Evolutionary conservation across 371 early-diverging fungal species (phyloP).

Genomic region (Coemansia sp.): DNA sequence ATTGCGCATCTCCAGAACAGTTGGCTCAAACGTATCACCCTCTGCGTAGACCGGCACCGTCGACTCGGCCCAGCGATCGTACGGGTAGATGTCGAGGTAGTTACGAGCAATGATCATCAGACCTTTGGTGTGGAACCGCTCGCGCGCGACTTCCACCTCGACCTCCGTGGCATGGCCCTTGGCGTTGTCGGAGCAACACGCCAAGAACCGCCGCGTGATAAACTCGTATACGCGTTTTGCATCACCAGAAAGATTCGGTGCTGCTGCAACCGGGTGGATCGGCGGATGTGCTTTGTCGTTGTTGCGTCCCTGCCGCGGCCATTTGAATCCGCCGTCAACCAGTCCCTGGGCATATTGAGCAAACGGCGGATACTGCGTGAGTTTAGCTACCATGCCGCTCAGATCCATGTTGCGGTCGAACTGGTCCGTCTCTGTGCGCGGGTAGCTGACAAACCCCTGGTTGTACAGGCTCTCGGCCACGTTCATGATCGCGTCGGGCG

Average conservation of each 20-base stretch:
- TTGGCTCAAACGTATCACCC: slow-evolving; percentile 74
- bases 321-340: slow-evolving; percentile 69
- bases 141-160: slow-evolving; percentile 29
- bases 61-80: slow-evolving; percentile 87
- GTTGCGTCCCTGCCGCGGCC: slow-evolving; percentile 87
- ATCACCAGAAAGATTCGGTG: slow-evolving; percentile 65
- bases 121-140: slow-evolving; percentile 56
- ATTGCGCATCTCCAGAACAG: slow-evolving; percentile 60
- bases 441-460: slow-evolving; percentile 95
- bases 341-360: slow-evolving; percentile 55
- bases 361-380: slow-evolving; percentile 54
- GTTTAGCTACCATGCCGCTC: slow-evolving; percentile 64
- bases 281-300: slow-evolving; percentile 99
- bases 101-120: slow-evolving; percentile 81
- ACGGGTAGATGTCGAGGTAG: slow-evolving; percentile 94
- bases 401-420: slow-evolving; percentile 83
- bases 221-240: slow-evolving; percentile 88
- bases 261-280: slow-evolving; percentile 92
- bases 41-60: slow-evolving; percentile 72
- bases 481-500: slow-evolving; percentile 83
- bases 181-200: slow-evolving; percentile 94
- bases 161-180: slow-evolving; percentile 82
- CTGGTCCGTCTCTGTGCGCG: slow-evolving; percentile 98
- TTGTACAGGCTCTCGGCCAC: slow-evolving; percentile 85
- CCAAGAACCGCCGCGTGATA: slow-evolving; percentile 90